Evolutionary conservation across 2,329 filamentous ascomycete species (phyloP).

Genomic region (Hypoxylon sp.): DNA sequence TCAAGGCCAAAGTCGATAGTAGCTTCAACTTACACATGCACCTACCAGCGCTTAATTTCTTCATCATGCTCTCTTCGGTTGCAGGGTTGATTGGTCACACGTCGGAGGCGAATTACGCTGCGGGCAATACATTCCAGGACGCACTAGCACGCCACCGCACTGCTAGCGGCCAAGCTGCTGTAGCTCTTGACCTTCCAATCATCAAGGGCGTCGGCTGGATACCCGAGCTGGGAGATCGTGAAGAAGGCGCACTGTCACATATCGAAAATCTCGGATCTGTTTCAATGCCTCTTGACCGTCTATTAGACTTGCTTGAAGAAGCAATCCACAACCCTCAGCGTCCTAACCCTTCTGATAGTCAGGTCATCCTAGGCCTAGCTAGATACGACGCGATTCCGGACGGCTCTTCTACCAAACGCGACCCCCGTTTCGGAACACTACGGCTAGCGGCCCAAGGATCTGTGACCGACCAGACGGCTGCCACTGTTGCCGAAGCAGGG

Average conservation of each 20-base stretch:
- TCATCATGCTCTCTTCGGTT: background rate
- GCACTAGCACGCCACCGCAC: background rate
- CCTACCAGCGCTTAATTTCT: background rate
- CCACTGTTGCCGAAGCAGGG: background rate
- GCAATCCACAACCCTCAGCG: background rate
- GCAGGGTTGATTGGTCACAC: background rate
- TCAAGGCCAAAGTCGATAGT: background rate
- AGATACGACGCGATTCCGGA: background rate
- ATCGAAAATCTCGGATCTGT: background rate
- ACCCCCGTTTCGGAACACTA: background rate
- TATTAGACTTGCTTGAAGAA: background rate
- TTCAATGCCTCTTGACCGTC: background rate
- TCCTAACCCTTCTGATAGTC: background rate
- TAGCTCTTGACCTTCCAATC: background rate
- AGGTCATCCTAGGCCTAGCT: background rate
- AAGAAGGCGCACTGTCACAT: background rate
- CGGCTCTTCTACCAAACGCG: background rate
- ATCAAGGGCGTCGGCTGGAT: background rate
- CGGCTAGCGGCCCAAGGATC: background rate
- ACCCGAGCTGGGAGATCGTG: background rate
- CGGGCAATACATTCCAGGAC: background rate
- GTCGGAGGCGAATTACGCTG: background rate
- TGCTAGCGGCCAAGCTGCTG: background rate
- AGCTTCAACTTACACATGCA: background rate
- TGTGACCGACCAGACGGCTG: background rate